Conservation (phyloP, 176 grass and related monocot species). For the Cymbopogon citratus region DNA sequence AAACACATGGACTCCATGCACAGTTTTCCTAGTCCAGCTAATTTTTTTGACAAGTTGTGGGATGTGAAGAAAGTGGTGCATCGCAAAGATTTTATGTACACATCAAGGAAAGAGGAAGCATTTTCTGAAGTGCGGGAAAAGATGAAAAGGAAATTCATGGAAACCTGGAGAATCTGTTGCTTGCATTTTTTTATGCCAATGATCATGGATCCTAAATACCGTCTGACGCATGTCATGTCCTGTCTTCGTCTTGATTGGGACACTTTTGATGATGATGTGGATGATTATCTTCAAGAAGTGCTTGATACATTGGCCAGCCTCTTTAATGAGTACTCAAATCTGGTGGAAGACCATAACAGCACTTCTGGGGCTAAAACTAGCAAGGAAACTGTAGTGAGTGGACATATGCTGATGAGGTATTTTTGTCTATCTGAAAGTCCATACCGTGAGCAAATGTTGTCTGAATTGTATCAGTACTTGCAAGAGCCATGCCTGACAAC, state of each 20-base stretch:
- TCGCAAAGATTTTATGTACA: background rate
- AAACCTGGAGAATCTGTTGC: constrained; percentile 15
- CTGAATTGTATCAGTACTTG: constrained; percentile 29
- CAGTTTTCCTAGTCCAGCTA: background rate
- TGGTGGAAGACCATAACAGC: background rate
- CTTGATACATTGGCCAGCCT: constrained; percentile 5
- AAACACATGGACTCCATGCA: background rate
- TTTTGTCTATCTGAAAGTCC: background rate
- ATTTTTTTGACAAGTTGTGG: background rate
- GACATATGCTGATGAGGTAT: background rate
- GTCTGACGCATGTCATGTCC: background rate
- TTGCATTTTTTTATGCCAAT: constrained; percentile 25
- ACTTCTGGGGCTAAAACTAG: background rate
- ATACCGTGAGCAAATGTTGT: background rate
- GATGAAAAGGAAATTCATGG: constrained; percentile 11
- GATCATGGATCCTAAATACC: constrained; percentile 20
- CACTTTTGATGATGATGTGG: background rate
- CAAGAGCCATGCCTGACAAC: background rate
- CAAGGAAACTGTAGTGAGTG: background rate
- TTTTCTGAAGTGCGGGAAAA: background rate
- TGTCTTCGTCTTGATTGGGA: background rate
- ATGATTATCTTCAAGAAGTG: background rate
- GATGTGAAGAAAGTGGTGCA: background rate
- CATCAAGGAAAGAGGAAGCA: background rate
- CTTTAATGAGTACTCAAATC: constrained; percentile 11